A percentile compares a stretch with the other conserved stretches of the same genome.
phyloP scores from a whole-genome alignment of 1,139 yeast genomes.

The Suhomyces guaymorum region DNA sequence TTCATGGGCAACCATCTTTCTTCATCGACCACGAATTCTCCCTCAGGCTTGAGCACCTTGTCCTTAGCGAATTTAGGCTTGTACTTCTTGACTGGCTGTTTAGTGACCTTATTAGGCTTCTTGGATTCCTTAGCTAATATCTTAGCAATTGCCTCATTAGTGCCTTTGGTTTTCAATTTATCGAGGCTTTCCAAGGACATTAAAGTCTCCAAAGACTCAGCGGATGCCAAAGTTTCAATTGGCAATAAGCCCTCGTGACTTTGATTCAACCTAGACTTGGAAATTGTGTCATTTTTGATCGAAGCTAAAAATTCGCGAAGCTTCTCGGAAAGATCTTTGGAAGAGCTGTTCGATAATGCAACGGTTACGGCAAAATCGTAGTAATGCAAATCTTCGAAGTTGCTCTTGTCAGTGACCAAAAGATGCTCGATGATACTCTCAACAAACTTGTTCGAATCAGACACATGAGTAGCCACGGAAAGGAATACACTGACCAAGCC shows the following conservation, averaged over 20 bases:
- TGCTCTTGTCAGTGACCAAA: conserved; percentile 16
- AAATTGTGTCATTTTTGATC: conserved; percentile 33
- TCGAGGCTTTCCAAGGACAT: conserved; percentile 15
- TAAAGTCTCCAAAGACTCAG: conserved; percentile 29
- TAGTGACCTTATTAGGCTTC: conserved; percentile 20
- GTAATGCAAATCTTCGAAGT: conserved; percentile 24
- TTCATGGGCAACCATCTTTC: conserved; percentile 93
- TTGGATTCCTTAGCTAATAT: conserved; percentile 18
- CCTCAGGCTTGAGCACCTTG: conserved; percentile 36
- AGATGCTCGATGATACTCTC: conserved; percentile 6
- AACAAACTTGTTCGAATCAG: not conserved
- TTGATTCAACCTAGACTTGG: conserved; percentile 31
- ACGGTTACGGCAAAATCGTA: conserved; percentile 47
- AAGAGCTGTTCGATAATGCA: conserved; percentile 45
- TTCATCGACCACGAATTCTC: conserved; percentile 35
- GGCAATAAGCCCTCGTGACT: conserved; percentile 29
- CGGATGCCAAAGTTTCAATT: conserved; percentile 36
- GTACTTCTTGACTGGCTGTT: conserved; percentile 30
- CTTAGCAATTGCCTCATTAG: conserved; percentile 9
- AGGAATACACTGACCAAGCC: conserved; percentile 46
- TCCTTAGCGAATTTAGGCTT: conserved; percentile 39
- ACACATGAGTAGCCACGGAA: conserved; percentile 3
- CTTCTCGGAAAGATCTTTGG: conserved; percentile 19
- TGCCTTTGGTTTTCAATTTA: not conserved
- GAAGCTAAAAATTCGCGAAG: conserved; percentile 35